These are phyloP conservation scores for Lactarius akahatsu DNA, from an alignment of 768 basidiomycete species.

Conservation along the genomic window DNA sequence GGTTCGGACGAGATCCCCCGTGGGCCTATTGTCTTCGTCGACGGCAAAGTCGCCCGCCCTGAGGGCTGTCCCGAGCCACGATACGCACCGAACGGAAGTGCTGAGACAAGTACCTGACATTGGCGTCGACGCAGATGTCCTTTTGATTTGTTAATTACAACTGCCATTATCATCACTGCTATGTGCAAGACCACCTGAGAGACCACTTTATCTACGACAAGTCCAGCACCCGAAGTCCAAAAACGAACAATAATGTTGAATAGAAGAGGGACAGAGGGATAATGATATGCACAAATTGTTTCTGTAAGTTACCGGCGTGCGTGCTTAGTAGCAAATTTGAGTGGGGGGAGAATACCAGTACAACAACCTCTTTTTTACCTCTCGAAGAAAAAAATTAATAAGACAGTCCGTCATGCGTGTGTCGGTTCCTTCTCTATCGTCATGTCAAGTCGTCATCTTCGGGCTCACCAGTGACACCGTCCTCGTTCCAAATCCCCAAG, in stretches of 20 bases:
- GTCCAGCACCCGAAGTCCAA: slow-evolving; percentile 1
- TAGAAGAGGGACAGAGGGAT: slow-evolving; percentile 6
- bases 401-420: neutral
- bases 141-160: neutral
- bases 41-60: slow-evolving; percentile 41
- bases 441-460: slow-evolving; percentile 36
- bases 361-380: slow-evolving; percentile 6
- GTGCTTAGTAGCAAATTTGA: neutral
- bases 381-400: neutral
- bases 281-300: slow-evolving; percentile 27
- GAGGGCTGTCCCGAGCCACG: neutral
- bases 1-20: slow-evolving; percentile 49
- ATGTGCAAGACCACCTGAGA: neutral
- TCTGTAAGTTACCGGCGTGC: neutral
- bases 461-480: slow-evolving; percentile 68
- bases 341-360: neutral
- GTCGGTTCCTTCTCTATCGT: neutral
- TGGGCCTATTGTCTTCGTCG: slow-evolving; percentile 52
- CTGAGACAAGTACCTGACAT: neutral
- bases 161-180: neutral
- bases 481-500: slow-evolving; percentile 78
- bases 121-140: neutral
- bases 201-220: neutral
- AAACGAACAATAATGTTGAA: neutral
- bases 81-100: neutral